Conservation (phyloP, 805 yeast species). For the Millerago galiae region DNA sequence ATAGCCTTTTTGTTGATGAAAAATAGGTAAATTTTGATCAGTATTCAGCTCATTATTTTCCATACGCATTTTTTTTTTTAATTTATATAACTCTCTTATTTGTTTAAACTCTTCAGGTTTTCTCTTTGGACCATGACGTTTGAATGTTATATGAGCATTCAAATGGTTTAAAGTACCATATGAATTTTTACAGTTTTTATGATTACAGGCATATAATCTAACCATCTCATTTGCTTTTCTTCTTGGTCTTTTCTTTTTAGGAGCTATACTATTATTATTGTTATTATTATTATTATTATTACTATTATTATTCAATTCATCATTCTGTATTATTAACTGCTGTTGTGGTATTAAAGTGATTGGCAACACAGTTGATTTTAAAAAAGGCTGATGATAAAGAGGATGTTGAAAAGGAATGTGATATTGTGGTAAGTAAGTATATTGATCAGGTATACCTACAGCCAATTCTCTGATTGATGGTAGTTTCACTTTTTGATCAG, state of each 20-base stretch:
- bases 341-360: background rate
- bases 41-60: background rate
- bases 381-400: background rate
- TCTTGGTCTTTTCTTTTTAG: slow-evolving; percentile 40
- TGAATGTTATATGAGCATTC: slow-evolving; percentile 48
- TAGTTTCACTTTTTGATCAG: slow-evolving; percentile 4
- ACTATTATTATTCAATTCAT: background rate
- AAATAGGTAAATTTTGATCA: slow-evolving; percentile 12
- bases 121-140: slow-evolving; percentile 49
- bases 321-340: background rate
- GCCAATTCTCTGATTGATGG: slow-evolving; percentile 10
- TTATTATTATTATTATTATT: too few species aligned
- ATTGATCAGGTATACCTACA: slow-evolving; percentile 5
- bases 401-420: background rate
- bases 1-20: slow-evolving; percentile 24
- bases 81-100: slow-evolving; percentile 38
- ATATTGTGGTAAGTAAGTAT: background rate
- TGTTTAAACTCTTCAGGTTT: slow-evolving; percentile 49
- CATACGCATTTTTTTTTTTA: slow-evolving; percentile 29
- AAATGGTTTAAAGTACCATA: slow-evolving; percentile 57
- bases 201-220: slow-evolving; percentile 45
- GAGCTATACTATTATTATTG: background rate
- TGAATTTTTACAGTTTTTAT: slow-evolving; percentile 41
- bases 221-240: slow-evolving; percentile 51
- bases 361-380: background rate